Percentiles rank a stretch among this genome's conserved stretches.
Conservation (phyloP, 2,329 filamentous ascomycete genomes). For the Trichoderma afroharzianum region DNA sequence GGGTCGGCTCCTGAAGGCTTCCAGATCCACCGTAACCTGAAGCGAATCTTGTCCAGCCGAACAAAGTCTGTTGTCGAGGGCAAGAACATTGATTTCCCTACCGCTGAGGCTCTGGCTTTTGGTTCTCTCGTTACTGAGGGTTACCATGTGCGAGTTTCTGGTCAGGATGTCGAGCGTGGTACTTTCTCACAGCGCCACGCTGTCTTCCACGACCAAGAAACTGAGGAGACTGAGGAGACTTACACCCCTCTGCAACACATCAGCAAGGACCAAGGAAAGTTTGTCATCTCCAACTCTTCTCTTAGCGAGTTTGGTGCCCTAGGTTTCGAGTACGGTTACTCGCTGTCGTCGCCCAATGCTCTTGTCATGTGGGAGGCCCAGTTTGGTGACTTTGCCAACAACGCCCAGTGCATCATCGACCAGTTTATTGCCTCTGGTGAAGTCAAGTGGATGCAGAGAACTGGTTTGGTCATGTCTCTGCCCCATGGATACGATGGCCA, state of each 20-base stretch:
- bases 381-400: slow-evolving; percentile 99
- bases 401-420: slow-evolving; percentile 97
- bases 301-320: slow-evolving; percentile 68
- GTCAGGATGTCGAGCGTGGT: slow-evolving; percentile 98
- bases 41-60: slow-evolving; percentile 86
- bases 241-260: slow-evolving; percentile 91
- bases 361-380: slow-evolving; percentile 99
- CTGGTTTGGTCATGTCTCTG: slow-evolving; percentile 90
- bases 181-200: slow-evolving; percentile 98
- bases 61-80: slow-evolving; percentile 91
- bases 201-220: slow-evolving; percentile 97
- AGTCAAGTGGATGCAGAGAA: slow-evolving; percentile 98
- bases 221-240: slow-evolving; percentile 79
- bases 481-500: slow-evolving; percentile 98
- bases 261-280: slow-evolving; percentile 86
- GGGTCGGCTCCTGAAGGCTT: slow-evolving; percentile 79
- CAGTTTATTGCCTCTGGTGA: slow-evolving; percentile 98
- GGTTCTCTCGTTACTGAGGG: slow-evolving; percentile 88
- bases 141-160: slow-evolving; percentile 94
- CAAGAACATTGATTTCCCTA: slow-evolving; percentile 95
- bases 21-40: slow-evolving; percentile 88
- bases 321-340: slow-evolving; percentile 98
- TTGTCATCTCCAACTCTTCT: slow-evolving; percentile 96
- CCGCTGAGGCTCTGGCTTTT: slow-evolving; percentile 92
- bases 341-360: slow-evolving; percentile 90